phyloP scores from a whole-genome alignment of 768 basidiomycete genomes.

The Lentinus brumalis region DNA sequence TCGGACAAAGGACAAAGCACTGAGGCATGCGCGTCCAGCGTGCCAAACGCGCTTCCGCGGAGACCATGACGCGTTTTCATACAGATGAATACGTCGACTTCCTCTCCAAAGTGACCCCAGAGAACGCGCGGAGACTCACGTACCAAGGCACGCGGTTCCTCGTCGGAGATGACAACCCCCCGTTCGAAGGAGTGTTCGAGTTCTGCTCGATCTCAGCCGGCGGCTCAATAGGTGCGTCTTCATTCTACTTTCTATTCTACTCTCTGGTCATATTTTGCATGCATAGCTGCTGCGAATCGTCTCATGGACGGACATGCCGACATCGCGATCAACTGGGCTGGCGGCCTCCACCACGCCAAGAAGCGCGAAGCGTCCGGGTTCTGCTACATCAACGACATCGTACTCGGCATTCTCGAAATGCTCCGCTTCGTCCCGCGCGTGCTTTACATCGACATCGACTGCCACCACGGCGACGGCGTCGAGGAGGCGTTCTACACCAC shows the following conservation, averaged over 20 bases:
- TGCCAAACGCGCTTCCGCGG: slow-evolving; percentile 37
- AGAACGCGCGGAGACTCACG: slow-evolving; percentile 85
- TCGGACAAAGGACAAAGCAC: not conserved
- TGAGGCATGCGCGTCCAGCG: slow-evolving; percentile 23
- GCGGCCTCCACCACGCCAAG: slow-evolving; percentile 99
- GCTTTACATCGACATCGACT: slow-evolving; percentile 96
- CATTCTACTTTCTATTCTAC: too few species aligned
- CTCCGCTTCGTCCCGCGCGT: slow-evolving; percentile 85
- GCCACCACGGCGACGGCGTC: slow-evolving; percentile 98
- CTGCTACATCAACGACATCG: slow-evolving; percentile 99
- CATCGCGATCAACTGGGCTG: slow-evolving; percentile 95
- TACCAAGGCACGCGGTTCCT: slow-evolving; percentile 79
- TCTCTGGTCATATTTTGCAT: too few species aligned
- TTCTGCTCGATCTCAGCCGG: slow-evolving; percentile 97
- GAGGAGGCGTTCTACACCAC: slow-evolving; percentile 99
- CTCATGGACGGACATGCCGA: slow-evolving; percentile 79
- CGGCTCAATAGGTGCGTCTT: slow-evolving; percentile 88
- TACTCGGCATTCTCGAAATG: slow-evolving; percentile 91
- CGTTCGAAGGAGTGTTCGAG: slow-evolving; percentile 95
- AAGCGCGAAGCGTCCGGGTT: slow-evolving; percentile 97
- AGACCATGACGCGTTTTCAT: slow-evolving; percentile 87
- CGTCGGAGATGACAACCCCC: slow-evolving; percentile 90
- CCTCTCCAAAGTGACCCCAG: slow-evolving; percentile 83
- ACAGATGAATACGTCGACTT: slow-evolving; percentile 99
- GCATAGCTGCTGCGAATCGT: slow-evolving; percentile 81